These are phyloP conservation scores for Rhinocladiella similis DNA, from an alignment of 2,329 filamentous ascomycete species.

Conservation along the genomic window DNA sequence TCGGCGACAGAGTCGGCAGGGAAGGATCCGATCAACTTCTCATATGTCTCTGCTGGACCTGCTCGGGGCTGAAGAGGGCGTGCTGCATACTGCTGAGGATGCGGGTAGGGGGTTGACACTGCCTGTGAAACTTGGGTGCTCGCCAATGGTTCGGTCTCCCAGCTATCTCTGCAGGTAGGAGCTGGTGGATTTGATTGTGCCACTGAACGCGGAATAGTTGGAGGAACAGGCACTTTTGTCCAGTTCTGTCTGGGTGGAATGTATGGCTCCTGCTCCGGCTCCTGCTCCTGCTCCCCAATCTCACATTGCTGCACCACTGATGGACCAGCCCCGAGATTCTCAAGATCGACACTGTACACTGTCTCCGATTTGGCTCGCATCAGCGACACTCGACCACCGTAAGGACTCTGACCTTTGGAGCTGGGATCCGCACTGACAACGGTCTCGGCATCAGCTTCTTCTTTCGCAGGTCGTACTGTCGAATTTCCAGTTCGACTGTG, in stretches of 20 bases:
- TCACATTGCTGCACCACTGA: neutral
- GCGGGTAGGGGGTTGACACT: neutral
- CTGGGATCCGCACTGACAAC: neutral
- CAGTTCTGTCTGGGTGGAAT: constrained; percentile 10
- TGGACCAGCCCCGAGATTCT: neutral
- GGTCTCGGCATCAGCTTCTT: neutral
- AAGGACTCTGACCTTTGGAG: neutral
- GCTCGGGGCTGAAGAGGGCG: neutral
- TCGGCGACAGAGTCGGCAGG: neutral
- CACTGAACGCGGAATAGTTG: no score
- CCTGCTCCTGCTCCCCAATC: neutral
- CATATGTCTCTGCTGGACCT: constrained; percentile 17
- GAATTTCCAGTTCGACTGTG: no score
- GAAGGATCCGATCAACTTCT: constrained; percentile 3
- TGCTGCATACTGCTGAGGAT: no score
- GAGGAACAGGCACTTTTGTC: neutral
- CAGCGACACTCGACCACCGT: neutral
- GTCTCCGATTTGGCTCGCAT: neutral
- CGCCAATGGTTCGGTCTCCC: constrained; percentile 5
- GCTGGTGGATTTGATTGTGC: neutral
- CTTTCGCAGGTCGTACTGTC: neutral
- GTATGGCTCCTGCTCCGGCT: constrained; percentile 1
- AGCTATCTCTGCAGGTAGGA: constrained; percentile 1
- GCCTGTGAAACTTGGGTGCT: neutral
- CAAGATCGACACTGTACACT: neutral